These are phyloP conservation scores for Petrea volubilis DNA, from an alignment of 257 asterid genomes.

Conservation along the genomic window DNA sequence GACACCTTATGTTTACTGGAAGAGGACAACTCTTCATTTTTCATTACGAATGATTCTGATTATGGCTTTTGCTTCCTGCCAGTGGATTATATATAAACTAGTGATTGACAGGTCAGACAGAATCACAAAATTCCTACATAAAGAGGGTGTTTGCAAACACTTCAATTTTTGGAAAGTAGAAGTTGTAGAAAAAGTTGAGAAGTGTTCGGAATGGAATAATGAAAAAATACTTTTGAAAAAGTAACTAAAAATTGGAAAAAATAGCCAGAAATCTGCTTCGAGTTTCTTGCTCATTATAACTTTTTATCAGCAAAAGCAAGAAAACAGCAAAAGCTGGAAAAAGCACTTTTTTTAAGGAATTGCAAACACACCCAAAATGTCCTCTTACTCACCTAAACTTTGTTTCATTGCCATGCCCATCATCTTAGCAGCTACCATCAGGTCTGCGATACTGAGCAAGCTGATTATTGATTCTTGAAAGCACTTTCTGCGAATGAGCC, in stretches of 20 bases:
- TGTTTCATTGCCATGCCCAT: constrained; percentile 24
- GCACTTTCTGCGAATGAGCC: constrained; percentile 44
- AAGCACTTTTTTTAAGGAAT: too few species aligned
- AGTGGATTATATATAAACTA: not conserved
- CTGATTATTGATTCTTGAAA: constrained; percentile 44
- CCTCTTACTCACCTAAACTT: constrained; percentile 37
- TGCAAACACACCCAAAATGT: too few species aligned
- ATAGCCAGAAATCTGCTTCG: too few species aligned
- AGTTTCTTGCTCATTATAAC: too few species aligned
- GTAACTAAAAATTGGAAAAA: too few species aligned
- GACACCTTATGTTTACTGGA: constrained; percentile 6
- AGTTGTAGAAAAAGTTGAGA: too few species aligned
- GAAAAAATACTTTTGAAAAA: too few species aligned
- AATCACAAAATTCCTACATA: not conserved
- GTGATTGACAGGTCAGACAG: not conserved
- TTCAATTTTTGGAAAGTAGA: too few species aligned
- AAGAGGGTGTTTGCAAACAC: too few species aligned
- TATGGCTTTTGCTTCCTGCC: constrained; percentile 30
- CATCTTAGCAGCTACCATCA: constrained; percentile 26
- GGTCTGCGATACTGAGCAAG: constrained; percentile 38
- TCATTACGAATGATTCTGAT: constrained; percentile 9
- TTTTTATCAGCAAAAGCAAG: too few species aligned
- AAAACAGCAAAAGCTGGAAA: too few species aligned
- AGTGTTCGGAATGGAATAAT: too few species aligned
- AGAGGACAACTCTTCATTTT: constrained; percentile 8